Base-by-base conservation (phyloP, 768 basidiomycete species). In the Suillus decipiens region DNA sequence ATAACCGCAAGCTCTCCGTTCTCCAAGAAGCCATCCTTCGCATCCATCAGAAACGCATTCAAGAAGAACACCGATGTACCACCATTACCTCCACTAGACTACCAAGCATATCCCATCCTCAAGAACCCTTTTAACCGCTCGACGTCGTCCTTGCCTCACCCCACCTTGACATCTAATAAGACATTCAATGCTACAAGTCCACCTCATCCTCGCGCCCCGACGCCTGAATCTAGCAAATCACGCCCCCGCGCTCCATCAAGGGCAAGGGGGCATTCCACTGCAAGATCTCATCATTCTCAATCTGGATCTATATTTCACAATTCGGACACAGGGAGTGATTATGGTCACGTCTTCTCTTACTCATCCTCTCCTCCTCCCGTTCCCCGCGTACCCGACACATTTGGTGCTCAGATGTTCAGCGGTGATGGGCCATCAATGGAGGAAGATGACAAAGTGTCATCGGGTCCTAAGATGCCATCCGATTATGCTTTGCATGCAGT, bases 401-500 rank as follows among this genome's bases (percentile, higher is more conserved):
- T 86, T 67, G 80, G 84, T 2, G 78, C 78, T 19, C 69, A 77
- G 19, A 70, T 63, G 68, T 66, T 76, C 24, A 70, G 82, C 34
- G 84, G 84, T 61, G 88, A 87, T 51, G 84, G 85, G 1, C 82
- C 84, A 2, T 69, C 73, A 19, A 69, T 87, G 15, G 82, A 86
- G 34, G 84, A 87, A 50, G 90, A 90, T 14, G 89, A 90, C 68
- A 86, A 86, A 69, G 81, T 89, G 54, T 77, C 83, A 24, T 82
- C 85, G 69, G 89, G 90, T 56, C 89, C 90, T 0, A 90, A 87
- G 71, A 93, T 90, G 12, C 93, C 95, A 2, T 88, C 89, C 0
- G 95, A 96, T 69, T 95, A 90, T 68, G 95, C 95, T 2, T 77
- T 96, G 15, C 92, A 93, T 70, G 92, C 93, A 0, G 84, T 96